Base-by-base conservation (phyloP, 2,329 filamentous ascomycete species). In the Fusarium subtropicale region DNA sequence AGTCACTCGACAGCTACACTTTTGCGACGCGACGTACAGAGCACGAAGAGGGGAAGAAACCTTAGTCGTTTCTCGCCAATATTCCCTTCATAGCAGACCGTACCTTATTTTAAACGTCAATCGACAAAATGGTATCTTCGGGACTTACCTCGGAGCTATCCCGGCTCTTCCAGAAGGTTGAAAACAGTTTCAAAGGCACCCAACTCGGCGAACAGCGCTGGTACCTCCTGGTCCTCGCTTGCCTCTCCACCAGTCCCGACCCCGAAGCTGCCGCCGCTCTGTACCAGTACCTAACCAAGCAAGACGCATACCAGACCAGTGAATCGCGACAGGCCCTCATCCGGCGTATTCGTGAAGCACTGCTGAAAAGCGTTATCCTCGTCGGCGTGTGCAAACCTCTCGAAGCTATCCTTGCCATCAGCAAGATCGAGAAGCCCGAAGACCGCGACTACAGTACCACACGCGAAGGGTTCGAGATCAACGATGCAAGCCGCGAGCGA, bases 381-480 rank as follows among this genome's bases (percentile, higher is more conserved):
- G 82, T 89, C 18, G 89, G 89, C 1, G 86, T 90, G 1, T 88
- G 86, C 76, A 90, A 89, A 72, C 87, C 88, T 10, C 76, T 91
- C 7, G 87, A 90, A 70, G 84, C 87, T 2, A 84, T 90, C 44
- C 79, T 89, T 10, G 80, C 83, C n/a, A 88, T 90, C 55, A 80
- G 77, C 59, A 79, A 81, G 18, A 74, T 86, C 12, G 86, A 88
- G 68, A 67, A 68, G 7, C 69, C 74, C 1, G 87, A 89, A 73
- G 88, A 91, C 69, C 85, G 82, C 53, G 88, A 91, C 69, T 86
- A 81, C 57, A 82, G 78, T 6, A 80, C 78, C 59, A 87, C 85
- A 5, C 84, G 88, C 68, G 82, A 87, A 66, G 79, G 82, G 12
- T 91, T 88, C 88, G 81, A 86, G 69, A 85, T 84, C 30, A 87